Evolutionary conservation across 2,329 filamentous ascomycete species (phyloP), one percentile per base, ranked within the genome.

Genomic region (Onygenales sp.): DNA sequence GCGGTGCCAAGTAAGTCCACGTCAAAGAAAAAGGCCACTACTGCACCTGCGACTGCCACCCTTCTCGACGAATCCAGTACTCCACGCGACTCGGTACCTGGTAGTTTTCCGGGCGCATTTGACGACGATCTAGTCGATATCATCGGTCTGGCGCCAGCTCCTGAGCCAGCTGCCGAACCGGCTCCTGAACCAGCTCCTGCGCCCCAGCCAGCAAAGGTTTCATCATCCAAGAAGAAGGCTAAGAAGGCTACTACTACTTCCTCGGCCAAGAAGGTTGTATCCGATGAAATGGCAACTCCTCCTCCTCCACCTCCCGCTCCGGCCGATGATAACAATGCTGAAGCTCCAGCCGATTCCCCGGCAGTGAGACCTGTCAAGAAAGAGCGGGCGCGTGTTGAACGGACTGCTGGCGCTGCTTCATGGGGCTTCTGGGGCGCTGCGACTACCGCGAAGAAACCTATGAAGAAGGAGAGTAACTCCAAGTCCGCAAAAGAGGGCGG

Each of bases 351-450:
- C 11, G 36, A 40, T 13, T 11, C 17, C 4, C 63, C 64, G 43
- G 58, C 62, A 53, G 70, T 74, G 56, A 81, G 79, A 51, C 66
- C 75, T 4, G 77, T 77, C 3, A 88, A 83, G 70, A 94, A 86
- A 66, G 87, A 94, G 58, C 85, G 89, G 11, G 74, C 86, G 32
- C 88, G 85, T 63, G 81, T 90, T 58, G 87, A 83, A 60, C 86
- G 88, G 54, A 84, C 86, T 39, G 78, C 80, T 54, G 77, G 77
- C 37, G 70, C 70, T n/a, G 76, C 80, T 10, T 83, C 86, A 33
- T 93, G 89, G 88, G 85, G 84, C 37, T 82, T 83, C 66, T 92
- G 86, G 86, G 81, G 80, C 14, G 78, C 82, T 13, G 74, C 78
- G 2, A 27, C 21, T 5, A 27, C 21, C 21, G 63, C 69, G 4